Evolutionary conservation across 768 basidiomycete species (phyloP), one percentile per base, ranked within the genome.

Genomic region (Naganishia vishniacii): DNA sequence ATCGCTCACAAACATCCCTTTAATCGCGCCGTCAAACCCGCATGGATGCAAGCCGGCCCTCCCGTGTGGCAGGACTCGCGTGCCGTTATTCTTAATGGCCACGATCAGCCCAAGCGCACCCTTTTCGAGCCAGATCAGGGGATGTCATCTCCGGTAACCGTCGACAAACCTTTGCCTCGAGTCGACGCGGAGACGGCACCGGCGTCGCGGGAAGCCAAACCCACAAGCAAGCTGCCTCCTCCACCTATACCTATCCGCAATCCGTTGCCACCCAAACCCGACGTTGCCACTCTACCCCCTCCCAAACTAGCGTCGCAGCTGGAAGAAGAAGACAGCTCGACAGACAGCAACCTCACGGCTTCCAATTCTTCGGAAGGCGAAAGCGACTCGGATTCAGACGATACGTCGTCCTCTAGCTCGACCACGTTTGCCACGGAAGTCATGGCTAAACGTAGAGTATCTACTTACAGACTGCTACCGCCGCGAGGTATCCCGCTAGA

Each of bases 1-100:
- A 32, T 64, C 44, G 63, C 45, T 23, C 25, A 20, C 28, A 64
- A 64, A 32, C 63, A 64, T 37, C 63, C 63, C 3, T 64, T 64
- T 53, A 64, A 64, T 48, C 51, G 63, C 5, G 63, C 63, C 40
- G 53, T 48, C 18, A 64, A 59, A 64, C 63, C 63, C n/a, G 63
- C 63, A 28, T 64, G 63, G 63, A 64, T 64, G 63, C 51, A 59
- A 26, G 20, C 53, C 15, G 31, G 29, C n/a, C 41, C 28, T 4
- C 56, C 63, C 4, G 40, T 64, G 12, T 59, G 44, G 53, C 51
- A 48, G 32, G 63, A 64, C 48, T 34, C 63, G 4, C 41, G 46
- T 15, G 63, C 63, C 15, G 41, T 56, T 31, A 53, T 64, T 1
- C 31, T 64, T 15, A 45, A 4, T 26, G 62, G 42, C 4, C 20